Conservation (phyloP, 2,329 filamentous ascomycete genomes). For the Metarhizium guizhouense region DNA sequence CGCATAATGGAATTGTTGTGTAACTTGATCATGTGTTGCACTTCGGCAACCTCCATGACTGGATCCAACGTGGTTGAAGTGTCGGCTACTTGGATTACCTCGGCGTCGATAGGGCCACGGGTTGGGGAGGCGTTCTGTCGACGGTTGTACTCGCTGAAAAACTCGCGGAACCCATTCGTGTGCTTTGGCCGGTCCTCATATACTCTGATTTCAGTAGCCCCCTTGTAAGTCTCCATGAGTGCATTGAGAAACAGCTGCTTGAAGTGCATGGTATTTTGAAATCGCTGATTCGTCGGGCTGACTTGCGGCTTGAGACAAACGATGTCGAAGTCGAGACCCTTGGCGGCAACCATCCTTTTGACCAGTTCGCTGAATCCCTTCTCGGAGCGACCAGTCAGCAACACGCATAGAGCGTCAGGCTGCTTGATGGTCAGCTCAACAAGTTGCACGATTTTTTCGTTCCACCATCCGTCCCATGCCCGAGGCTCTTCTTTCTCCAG, state of each 20-base stretch:
- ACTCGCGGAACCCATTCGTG: conserved; percentile 76
- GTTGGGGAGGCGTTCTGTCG: conserved; percentile 37
- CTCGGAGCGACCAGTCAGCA: conserved; percentile 82
- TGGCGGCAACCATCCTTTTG: conserved; percentile 70
- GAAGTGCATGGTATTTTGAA: conserved; percentile 79
- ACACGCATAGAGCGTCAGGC: conserved; percentile 73
- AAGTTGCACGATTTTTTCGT: conserved; percentile 77
- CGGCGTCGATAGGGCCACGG: conserved; percentile 59
- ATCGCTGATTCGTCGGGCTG: conserved; percentile 70
- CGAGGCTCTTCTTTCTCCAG: conserved; percentile 70
- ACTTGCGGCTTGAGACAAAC: conserved; percentile 77
- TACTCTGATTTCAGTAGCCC: conserved; percentile 72
- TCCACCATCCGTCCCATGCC: conserved; percentile 94
- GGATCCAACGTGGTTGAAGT: conserved; percentile 66
- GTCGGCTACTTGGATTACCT: conserved; percentile 83
- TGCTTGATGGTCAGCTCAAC: conserved; percentile 75
- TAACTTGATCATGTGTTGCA: conserved; percentile 81
- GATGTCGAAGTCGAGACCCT: conserved; percentile 78
- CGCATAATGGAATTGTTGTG: conserved; percentile 56
- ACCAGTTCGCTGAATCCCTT: conserved; percentile 68
- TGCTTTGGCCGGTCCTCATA: conserved; percentile 61
- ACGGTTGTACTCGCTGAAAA: conserved; percentile 69
- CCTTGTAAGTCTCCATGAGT: conserved; percentile 75
- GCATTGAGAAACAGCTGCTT: conserved; percentile 79
- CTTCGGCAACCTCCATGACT: conserved; percentile 67